These are phyloP conservation scores for Epichloe gansuensis DNA, from an alignment of 2,329 filamentous ascomycete species.

Conservation along the genomic window DNA sequence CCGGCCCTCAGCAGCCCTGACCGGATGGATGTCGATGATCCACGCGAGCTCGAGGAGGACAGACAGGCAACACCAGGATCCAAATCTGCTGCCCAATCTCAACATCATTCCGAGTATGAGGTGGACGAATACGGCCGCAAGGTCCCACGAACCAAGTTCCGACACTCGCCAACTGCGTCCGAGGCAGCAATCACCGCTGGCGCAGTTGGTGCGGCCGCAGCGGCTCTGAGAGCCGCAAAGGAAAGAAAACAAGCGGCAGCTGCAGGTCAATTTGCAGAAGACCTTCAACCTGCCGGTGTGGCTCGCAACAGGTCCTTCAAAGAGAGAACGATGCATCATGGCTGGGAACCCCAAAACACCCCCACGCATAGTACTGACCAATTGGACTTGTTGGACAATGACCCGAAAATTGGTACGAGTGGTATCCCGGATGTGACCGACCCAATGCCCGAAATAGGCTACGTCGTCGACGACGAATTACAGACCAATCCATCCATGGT, in stretches of 20 bases:
- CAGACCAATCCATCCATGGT: constrained; percentile 79
- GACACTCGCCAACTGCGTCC: constrained; percentile 41
- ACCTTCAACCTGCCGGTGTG: constrained; percentile 39
- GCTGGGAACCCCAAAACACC: constrained; percentile 40
- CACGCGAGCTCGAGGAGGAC: constrained; percentile 27
- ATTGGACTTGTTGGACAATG: constrained; percentile 39
- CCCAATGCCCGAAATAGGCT: constrained; percentile 68
- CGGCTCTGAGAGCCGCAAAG: constrained; percentile 37
- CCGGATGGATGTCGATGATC: constrained; percentile 29
- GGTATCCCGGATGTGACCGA: constrained; percentile 57
- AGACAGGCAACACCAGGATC: constrained; percentile 27
- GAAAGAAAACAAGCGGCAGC: constrained; percentile 29
- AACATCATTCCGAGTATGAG: constrained; percentile 43
- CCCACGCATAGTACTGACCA: constrained; percentile 48
- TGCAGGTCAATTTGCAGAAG: constrained; percentile 22
- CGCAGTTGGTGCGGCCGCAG: constrained; percentile 41
- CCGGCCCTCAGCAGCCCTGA: constrained; percentile 26
- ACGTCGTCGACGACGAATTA: constrained; percentile 51
- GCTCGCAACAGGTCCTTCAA: constrained; percentile 53
- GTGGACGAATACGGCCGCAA: constrained; percentile 47
- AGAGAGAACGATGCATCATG: constrained; percentile 44
- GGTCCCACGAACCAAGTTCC: constrained; percentile 32
- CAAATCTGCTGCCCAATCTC: constrained; percentile 27
- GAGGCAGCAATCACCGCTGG: constrained; percentile 46
- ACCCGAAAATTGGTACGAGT: constrained; percentile 51